Conservation (phyloP, 352 stramenopile species). For the Elongisporangium prolatum region DNA sequence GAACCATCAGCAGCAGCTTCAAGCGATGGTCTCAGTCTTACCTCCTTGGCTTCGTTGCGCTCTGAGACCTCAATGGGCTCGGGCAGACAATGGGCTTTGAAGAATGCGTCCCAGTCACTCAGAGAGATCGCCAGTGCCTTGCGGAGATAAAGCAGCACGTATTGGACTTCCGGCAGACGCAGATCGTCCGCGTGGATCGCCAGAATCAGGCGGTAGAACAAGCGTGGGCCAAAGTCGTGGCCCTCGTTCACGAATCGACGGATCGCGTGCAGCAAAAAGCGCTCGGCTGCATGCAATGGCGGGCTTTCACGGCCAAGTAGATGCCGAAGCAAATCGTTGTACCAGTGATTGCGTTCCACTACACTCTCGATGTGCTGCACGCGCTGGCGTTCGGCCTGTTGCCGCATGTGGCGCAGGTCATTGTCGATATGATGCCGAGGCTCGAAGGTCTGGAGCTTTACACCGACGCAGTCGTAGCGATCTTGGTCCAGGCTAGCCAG, state of each 20-base stretch:
- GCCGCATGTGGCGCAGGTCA: slow-evolving; percentile 51
- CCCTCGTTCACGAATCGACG: slow-evolving; percentile 35
- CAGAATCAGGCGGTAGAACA: slow-evolving; percentile 43
- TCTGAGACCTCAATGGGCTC: slow-evolving; percentile 26
- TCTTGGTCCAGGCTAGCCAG: slow-evolving; percentile 44
- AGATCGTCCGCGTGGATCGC: slow-evolving; percentile 48
- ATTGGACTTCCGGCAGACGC: slow-evolving; percentile 30
- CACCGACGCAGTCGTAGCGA: slow-evolving; percentile 41
- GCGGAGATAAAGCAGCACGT: slow-evolving; percentile 45
- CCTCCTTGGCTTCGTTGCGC: slow-evolving; percentile 15
- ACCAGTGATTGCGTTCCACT: slow-evolving; percentile 38
- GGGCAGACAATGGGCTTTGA: slow-evolving; percentile 23
- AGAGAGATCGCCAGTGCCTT: slow-evolving; percentile 23
- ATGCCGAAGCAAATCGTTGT: slow-evolving; percentile 39
- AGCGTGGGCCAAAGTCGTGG: slow-evolving; percentile 27
- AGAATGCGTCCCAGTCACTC: slow-evolving; percentile 44
- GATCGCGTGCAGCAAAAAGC: slow-evolving; percentile 52
- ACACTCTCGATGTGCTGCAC: slow-evolving; percentile 18
- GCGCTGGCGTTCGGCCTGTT: slow-evolving; percentile 34
- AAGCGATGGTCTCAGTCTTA: slow-evolving; percentile 7
- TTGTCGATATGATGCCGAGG: slow-evolving; percentile 26
- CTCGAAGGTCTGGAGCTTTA: slow-evolving; percentile 45
- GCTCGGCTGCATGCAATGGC: slow-evolving; percentile 36
- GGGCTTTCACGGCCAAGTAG: slow-evolving; percentile 32
- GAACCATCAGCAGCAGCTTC: background rate